Percentiles rank a stretch among this genome's conserved stretches.
Evolutionary conservation across 331 rosid genomes (phyloP).

Genomic region (Spiraea crenata): DNA sequence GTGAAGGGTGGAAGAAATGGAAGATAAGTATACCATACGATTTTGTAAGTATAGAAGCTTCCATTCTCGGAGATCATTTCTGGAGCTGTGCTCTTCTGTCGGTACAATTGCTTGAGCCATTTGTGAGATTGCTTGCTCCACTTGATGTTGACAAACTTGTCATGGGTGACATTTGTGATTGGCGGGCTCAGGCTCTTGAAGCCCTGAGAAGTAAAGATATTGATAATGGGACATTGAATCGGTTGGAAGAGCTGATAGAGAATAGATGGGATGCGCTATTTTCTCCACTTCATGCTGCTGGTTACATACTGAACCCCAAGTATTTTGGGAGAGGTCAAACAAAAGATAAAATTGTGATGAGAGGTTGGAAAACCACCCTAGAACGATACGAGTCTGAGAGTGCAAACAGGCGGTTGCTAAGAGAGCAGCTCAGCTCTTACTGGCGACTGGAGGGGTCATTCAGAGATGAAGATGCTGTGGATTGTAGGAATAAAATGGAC

Average conservation of each 20-base stretch:
- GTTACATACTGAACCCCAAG: conserved; percentile 50
- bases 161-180: conserved; percentile 53
- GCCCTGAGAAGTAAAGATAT: conserved; percentile 35
- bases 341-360: conserved; percentile 53
- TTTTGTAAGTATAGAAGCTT: conserved; percentile 37
- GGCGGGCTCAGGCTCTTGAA: conserved; percentile 52
- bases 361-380: conserved; percentile 57
- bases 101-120: conserved; percentile 44
- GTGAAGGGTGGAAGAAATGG: conserved; percentile 59
- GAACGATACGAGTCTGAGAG: conserved; percentile 50
- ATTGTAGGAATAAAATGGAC: conserved; percentile 59
- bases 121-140: conserved; percentile 33
- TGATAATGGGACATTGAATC: conserved; percentile 28
- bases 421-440: conserved; percentile 62
- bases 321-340: conserved; percentile 54
- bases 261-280: conserved; percentile 53
- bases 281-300: conserved; percentile 60
- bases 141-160: conserved; percentile 41
- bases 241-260: conserved; percentile 50
- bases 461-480: conserved; percentile 62
- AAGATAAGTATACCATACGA: conserved; percentile 35
- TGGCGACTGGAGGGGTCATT: conserved; percentile 50
- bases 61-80: conserved; percentile 47
- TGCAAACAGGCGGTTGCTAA: conserved; percentile 33
- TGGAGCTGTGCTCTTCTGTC: conserved; percentile 38